Percentiles rank a stretch among this genome's conserved stretches.
Evolutionary conservation across 2,329 filamentous ascomycete species (phyloP).

Genomic region (Domatiomyces catenatus): DNA sequence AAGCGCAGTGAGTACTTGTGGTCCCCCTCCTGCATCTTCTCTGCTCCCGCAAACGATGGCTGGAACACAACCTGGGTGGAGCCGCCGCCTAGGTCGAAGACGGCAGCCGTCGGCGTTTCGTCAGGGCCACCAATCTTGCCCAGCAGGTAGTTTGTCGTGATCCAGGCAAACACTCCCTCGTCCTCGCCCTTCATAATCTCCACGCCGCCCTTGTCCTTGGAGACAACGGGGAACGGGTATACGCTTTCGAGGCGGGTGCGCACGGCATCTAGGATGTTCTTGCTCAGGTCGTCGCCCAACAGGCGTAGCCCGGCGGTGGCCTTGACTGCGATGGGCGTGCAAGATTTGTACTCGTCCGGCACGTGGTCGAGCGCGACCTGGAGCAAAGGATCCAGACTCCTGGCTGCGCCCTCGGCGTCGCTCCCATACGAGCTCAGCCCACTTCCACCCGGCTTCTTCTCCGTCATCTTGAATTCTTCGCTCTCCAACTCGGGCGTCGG

Average conservation of each 20-base stretch:
- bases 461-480: constrained; percentile 87
- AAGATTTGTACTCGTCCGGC: constrained; percentile 77
- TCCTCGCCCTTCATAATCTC: constrained; percentile 95
- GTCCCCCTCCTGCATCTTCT: constrained; percentile 71
- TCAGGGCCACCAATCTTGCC: constrained; percentile 93
- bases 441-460: constrained; percentile 63
- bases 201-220: constrained; percentile 69
- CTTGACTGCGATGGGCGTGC: constrained; percentile 92
- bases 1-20: constrained; percentile 92
- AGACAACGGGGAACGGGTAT: constrained; percentile 90
- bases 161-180: constrained; percentile 97
- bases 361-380: constrained; percentile 70
- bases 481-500: constrained; percentile 84
- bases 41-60: constrained; percentile 67
- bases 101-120: constrained; percentile 74
- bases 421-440: constrained; percentile 73
- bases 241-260: constrained; percentile 66
- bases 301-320: constrained; percentile 87
- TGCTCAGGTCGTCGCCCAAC: constrained; percentile 63
- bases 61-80: constrained; percentile 98
- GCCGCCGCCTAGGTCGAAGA: constrained; percentile 91
- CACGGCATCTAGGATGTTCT: constrained; percentile 74
- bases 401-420: constrained; percentile 75
- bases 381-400: constrained; percentile 76
- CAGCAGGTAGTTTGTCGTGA: constrained; percentile 95